Evolutionary conservation across 2,329 filamentous ascomycete genomes (phyloP).

Genomic region (Aspergillus novoparasiticus): DNA sequence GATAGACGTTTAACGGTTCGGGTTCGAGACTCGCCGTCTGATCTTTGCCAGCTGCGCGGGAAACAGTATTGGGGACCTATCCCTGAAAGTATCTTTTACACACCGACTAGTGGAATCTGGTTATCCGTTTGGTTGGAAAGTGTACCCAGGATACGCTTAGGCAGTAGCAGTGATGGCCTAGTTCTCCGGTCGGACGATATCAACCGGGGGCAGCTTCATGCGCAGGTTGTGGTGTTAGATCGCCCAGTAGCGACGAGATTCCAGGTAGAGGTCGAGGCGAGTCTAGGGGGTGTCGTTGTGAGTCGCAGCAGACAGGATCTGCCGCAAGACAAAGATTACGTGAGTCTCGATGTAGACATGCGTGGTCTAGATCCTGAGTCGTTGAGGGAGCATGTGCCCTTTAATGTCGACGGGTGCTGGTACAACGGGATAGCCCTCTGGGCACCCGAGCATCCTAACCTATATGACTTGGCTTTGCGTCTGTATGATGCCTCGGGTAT

Average conservation of each 20-base stretch:
- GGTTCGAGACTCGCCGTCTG: conserved; percentile 65
- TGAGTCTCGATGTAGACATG: conserved; percentile 52
- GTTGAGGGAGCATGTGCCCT: conserved; percentile 29
- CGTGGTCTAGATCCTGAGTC: conserved; percentile 45
- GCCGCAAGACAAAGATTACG: conserved; percentile 53
- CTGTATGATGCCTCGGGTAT: conserved; percentile 45
- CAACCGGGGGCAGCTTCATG: conserved; percentile 54
- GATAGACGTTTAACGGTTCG: conserved; percentile 55
- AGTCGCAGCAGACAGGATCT: conserved; percentile 49
- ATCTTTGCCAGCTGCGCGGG: conserved; percentile 66
- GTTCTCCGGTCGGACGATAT: conserved; percentile 60
- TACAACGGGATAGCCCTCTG: conserved; percentile 64
- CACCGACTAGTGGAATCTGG: conserved; percentile 73
- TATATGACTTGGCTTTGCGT: conserved; percentile 64
- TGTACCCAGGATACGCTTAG: conserved; percentile 53
- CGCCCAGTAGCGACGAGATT: conserved; percentile 39
- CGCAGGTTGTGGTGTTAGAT: conserved; percentile 51
- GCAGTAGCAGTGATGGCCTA: conserved; percentile 62
- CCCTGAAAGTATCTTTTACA: conserved; percentile 65
- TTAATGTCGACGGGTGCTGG: conserved; percentile 54
- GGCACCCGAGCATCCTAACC: conserved; percentile 63
- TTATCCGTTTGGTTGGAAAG: conserved; percentile 72
- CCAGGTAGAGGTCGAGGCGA: conserved; percentile 57
- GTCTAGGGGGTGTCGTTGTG: conserved; percentile 53
- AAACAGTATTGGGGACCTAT: conserved; percentile 66